phyloP scores from a whole-genome alignment of 345 rosid species.

The Eutrema yunnanense region DNA sequence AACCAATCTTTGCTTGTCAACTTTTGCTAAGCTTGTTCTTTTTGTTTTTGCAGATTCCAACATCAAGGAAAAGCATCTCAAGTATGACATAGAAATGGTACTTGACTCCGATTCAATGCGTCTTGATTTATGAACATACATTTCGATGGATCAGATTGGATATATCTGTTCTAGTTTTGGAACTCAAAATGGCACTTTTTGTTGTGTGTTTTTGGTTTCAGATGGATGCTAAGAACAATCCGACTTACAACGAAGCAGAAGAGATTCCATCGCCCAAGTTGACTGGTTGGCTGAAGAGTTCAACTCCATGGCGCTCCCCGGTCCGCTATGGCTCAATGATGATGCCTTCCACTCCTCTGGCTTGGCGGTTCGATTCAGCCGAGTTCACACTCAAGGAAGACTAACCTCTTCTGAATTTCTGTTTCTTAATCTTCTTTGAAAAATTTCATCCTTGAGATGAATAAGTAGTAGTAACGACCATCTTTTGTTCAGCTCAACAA shows the following conservation, averaged over 20 bases:
- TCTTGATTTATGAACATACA: neutral
- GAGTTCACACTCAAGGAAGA: slow-evolving; percentile 41
- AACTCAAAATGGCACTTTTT: neutral
- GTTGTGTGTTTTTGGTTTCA: slow-evolving; percentile 6
- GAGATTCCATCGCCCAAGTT: slow-evolving; percentile 39
- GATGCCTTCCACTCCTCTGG: slow-evolving; percentile 28
- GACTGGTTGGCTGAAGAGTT: slow-evolving; percentile 32
- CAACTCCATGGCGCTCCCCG: slow-evolving; percentile 32
- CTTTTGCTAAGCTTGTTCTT: neutral
- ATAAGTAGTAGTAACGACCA: neutral
- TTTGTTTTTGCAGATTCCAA: slow-evolving; percentile 1
- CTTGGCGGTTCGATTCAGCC: slow-evolving; percentile 36
- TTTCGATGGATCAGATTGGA: neutral
- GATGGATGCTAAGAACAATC: slow-evolving; percentile 28
- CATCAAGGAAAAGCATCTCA: slow-evolving; percentile 10
- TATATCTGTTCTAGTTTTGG: neutral
- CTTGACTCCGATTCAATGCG: neutral
- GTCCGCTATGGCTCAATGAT: slow-evolving; percentile 28
- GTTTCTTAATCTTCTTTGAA: neutral
- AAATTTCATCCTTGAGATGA: slow-evolving; percentile 29
- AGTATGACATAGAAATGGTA: slow-evolving; percentile 10
- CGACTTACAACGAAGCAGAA: slow-evolving; percentile 27
- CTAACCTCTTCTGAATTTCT: slow-evolving; percentile 18
- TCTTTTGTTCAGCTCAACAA: neutral
- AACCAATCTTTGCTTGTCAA: neutral